Conservation (phyloP, 1,284 basidiomycete species). For the Moesziomyces sp. region DNA sequence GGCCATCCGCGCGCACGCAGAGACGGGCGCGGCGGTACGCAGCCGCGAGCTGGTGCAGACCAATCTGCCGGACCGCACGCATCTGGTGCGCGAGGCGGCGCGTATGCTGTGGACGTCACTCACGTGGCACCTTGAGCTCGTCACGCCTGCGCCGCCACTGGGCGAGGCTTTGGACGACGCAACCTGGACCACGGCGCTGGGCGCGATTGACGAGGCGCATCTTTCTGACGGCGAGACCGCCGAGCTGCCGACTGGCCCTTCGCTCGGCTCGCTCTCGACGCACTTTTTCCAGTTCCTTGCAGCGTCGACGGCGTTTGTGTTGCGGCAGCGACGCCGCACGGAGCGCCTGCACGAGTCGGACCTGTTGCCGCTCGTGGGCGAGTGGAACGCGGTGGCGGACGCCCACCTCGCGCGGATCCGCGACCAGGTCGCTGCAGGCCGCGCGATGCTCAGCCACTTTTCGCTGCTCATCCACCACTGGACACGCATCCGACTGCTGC, state of each 20-base stretch:
- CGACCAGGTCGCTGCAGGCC: conserved; percentile 7
- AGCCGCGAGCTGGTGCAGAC: conserved; percentile 30
- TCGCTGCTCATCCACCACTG: conserved; percentile 39
- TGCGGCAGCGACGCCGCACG: conserved; percentile 6
- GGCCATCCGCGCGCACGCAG: conserved; percentile 8
- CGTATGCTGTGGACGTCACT: conserved; percentile 48
- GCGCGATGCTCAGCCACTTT: conserved; percentile 35
- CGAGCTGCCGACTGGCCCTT: conserved; percentile 17
- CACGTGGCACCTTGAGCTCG: conserved; percentile 33
- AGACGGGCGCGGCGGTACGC: conserved; percentile 3
- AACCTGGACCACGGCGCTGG: conserved; percentile 18
- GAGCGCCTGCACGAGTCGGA: not conserved
- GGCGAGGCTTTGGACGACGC: conserved; percentile 21
- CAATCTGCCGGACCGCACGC: conserved; percentile 54
- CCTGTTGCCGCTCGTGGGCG: conserved; percentile 13
- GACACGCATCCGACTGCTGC: conserved; percentile 32
- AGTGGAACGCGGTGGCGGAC: conserved; percentile 32
- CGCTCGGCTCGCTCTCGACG: conserved; percentile 26
- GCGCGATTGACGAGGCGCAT: conserved; percentile 37
- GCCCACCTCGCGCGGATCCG: conserved; percentile 18
- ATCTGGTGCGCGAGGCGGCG: conserved; percentile 59
- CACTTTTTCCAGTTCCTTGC: conserved; percentile 39
- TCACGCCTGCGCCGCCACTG: conserved; percentile 22
- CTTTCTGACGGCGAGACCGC: conserved; percentile 31
- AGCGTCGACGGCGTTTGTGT: conserved; percentile 16